phyloP scores from a whole-genome alignment of 306 rosid species.

The Sicyos baderoa region DNA sequence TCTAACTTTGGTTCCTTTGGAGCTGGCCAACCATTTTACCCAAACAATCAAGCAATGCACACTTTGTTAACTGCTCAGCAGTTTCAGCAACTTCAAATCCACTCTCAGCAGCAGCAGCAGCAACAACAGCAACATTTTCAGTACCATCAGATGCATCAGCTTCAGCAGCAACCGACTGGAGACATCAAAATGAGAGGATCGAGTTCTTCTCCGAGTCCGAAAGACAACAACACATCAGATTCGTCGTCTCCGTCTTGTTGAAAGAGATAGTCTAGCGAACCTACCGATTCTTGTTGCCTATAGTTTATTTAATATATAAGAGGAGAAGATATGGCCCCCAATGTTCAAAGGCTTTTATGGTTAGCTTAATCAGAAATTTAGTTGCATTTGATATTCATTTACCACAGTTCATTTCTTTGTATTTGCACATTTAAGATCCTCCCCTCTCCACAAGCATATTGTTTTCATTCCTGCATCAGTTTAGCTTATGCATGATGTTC shows the following conservation, averaged over 20 bases:
- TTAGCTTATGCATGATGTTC: neutral
- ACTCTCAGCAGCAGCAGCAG: conserved; percentile 72
- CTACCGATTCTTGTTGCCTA: neutral
- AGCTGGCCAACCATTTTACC: conserved; percentile 61
- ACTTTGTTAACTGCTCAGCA: conserved; percentile 73
- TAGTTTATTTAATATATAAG: neutral
- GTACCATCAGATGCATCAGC: conserved; percentile 54
- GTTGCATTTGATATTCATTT: neutral
- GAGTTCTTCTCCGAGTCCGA: conserved; percentile 34
- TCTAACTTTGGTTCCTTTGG: conserved; percentile 63
- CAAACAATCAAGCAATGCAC: conserved; percentile 64
- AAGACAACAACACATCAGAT: conserved; percentile 40
- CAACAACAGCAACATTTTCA: conserved; percentile 56
- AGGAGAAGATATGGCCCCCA: neutral
- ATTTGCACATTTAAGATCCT: neutral
- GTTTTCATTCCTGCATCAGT: neutral
- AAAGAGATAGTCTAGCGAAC: conserved; percentile 13
- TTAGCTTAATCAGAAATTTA: neutral
- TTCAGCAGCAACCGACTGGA: conserved; percentile 48
- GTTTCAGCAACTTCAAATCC: conserved; percentile 93
- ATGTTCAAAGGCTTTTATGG: neutral
- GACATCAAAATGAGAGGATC: conserved; percentile 54
- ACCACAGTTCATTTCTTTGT: neutral
- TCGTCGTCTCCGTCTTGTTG: conserved; percentile 31
- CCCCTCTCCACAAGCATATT: neutral